phyloP scores from a whole-genome alignment of 2,329 filamentous ascomycete genomes.

The Pseudodiploospora longispora region DNA sequence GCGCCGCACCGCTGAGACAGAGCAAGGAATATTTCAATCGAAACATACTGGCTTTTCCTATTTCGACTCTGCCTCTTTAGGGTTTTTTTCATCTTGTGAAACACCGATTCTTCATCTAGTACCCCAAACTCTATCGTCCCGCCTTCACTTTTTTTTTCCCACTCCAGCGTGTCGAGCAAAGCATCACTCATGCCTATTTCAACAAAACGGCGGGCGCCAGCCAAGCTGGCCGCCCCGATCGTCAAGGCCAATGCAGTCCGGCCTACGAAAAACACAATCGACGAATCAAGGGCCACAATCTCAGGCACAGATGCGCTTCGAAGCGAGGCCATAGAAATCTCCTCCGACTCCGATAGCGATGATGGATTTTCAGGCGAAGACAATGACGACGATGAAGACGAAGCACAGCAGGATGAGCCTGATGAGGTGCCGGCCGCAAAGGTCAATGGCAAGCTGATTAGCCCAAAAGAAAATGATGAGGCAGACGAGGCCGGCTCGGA shows the following conservation, averaged over 20 bases:
- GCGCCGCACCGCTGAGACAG: constrained; percentile 13
- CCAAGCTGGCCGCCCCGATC: constrained; percentile 48
- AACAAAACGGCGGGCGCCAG: constrained; percentile 52
- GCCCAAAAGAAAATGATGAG: constrained; percentile 10
- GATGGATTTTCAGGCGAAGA: constrained; percentile 39
- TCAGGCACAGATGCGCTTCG: constrained; percentile 33
- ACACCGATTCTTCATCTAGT: neutral
- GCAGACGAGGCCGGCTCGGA: constrained; percentile 31
- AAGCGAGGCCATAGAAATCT: constrained; percentile 46
- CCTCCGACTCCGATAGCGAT: constrained; percentile 45
- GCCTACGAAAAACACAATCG: constrained; percentile 41
- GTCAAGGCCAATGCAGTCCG: constrained; percentile 46
- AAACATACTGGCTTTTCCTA: neutral
- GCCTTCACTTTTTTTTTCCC: neutral
- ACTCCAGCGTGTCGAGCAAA: neutral
- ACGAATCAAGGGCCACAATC: constrained; percentile 51
- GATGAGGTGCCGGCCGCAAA: constrained; percentile 5
- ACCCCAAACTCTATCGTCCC: neutral
- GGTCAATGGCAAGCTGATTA: constrained; percentile 18
- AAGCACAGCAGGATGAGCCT: constrained; percentile 11
- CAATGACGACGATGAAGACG: constrained; percentile 19
- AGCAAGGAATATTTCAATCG: neutral
- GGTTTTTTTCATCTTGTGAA: neutral
- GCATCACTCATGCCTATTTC: constrained; percentile 36
- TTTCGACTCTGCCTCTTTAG: neutral